Conservation (phyloP, 768 basidiomycete genomes). For the Megacollybia marginata region DNA sequence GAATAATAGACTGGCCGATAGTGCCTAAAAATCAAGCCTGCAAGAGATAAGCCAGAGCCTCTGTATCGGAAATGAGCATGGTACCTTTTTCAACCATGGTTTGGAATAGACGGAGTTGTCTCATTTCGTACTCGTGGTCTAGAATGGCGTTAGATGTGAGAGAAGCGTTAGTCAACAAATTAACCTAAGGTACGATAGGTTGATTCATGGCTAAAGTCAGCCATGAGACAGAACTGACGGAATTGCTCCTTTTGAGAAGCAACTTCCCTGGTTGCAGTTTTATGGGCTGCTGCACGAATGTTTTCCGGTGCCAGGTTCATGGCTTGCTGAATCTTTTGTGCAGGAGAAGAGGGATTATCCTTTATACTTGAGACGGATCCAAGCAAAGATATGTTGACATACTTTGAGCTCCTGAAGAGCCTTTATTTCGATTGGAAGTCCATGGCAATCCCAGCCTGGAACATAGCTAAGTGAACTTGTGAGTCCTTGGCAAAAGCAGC, state of each 20-base stretch:
- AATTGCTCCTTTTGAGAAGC: slow-evolving; percentile 75
- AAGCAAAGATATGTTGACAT: slow-evolving; percentile 12
- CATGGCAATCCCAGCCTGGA: slow-evolving; percentile 98
- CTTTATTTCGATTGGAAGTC: slow-evolving; percentile 94
- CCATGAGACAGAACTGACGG: slow-evolving; percentile 80
- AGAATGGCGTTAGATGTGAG: background rate
- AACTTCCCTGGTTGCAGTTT: slow-evolving; percentile 70
- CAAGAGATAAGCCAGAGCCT: background rate
- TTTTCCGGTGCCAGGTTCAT: slow-evolving; percentile 43
- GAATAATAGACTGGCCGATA: slow-evolving; percentile 93
- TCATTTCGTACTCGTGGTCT: slow-evolving; percentile 87
- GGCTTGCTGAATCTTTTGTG: slow-evolving; percentile 34
- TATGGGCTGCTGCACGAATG: slow-evolving; percentile 66
- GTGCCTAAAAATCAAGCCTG: slow-evolving; percentile 78
- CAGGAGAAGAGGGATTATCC: too few relatives aligned
- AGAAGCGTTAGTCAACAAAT: slow-evolving; percentile 6
- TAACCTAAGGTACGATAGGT: slow-evolving; percentile 86
- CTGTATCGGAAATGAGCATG: slow-evolving; percentile 2
- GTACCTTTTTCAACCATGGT: slow-evolving; percentile 82
- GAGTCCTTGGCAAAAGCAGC: background rate
- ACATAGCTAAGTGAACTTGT: slow-evolving; percentile 53
- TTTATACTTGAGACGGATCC: background rate
- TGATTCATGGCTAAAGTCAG: slow-evolving; percentile 67
- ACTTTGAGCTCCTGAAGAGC: slow-evolving; percentile 74
- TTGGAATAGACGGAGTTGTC: slow-evolving; percentile 80